These are phyloP conservation scores for Omphalotus guepiniiformis DNA, from an alignment of 768 basidiomycete genomes.

Conservation along the genomic window DNA sequence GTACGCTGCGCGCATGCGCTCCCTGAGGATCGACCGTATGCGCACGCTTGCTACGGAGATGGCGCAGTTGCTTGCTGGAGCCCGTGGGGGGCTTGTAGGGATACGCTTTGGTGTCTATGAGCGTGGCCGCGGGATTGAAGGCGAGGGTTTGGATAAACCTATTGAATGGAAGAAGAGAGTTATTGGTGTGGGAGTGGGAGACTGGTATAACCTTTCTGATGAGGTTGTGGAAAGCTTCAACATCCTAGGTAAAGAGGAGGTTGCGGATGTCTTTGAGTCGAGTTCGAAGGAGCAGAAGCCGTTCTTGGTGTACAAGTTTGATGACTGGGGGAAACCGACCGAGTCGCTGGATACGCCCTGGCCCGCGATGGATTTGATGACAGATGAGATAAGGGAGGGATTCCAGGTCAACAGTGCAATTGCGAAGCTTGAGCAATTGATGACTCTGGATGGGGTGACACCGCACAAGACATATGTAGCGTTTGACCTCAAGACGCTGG, in stretches of 20 bases:
- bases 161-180: constrained; percentile 26
- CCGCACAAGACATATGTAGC: neutral
- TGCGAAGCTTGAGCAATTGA: neutral
- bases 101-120: constrained; percentile 26
- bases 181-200: constrained; percentile 31
- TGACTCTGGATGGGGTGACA: neutral
- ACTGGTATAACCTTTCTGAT: constrained; percentile 24
- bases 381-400: neutral
- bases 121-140: constrained; percentile 30
- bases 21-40: constrained; percentile 31
- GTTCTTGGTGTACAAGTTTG: constrained; percentile 23
- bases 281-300: neutral
- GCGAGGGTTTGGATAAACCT: constrained; percentile 31
- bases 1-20: constrained; percentile 28
- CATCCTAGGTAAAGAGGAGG: constrained; percentile 13
- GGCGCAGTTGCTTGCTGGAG: constrained; percentile 27
- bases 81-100: constrained; percentile 33
- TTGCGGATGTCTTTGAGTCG: constrained; percentile 9
- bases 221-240: constrained; percentile 18
- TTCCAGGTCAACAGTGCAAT: neutral
- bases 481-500: neutral
- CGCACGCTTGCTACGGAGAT: constrained; percentile 24
- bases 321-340: constrained; percentile 13
- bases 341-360: constrained; percentile 2
- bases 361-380: constrained; percentile 4